Evolutionary conservation across 352 stramenopile genomes (phyloP).

Genomic region (Pythium vanterpoolii): DNA sequence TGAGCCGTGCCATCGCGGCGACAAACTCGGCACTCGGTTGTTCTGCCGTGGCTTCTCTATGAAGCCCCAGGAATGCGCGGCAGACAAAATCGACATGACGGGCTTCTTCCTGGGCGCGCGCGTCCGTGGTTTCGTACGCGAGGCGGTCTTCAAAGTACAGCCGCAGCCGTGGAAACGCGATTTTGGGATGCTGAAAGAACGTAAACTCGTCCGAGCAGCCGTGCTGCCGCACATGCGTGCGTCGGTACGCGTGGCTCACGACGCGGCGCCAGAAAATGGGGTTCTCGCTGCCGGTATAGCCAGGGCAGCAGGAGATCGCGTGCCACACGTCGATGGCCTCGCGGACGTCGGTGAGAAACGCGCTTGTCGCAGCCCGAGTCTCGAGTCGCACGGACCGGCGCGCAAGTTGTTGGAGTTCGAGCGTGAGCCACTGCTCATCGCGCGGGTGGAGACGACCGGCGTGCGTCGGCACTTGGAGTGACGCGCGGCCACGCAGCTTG

Average conservation of each 20-base stretch:
- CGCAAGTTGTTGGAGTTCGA: constrained; percentile 1
- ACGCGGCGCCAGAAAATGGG: not conserved
- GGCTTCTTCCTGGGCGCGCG: not conserved
- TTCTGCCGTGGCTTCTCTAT: not conserved
- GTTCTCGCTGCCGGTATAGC: constrained; percentile 1
- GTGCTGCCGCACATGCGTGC: not conserved
- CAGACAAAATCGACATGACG: not conserved
- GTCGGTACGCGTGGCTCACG: not conserved
- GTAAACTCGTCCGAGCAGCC: constrained; percentile 2
- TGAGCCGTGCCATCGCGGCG: not conserved
- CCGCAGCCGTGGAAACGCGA: not conserved
- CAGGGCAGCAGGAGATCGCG: constrained; percentile 1
- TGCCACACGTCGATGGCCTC: constrained; percentile 3
- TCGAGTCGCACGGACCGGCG: constrained; percentile 1
- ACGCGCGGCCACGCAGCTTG: constrained; percentile 3
- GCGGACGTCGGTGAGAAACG: not conserved
- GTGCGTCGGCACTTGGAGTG: not conserved
- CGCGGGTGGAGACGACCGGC: not conserved
- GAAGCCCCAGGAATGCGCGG: not conserved
- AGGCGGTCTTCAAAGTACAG: constrained; percentile 7
- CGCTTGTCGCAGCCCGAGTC: not conserved
- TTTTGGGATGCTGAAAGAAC: not conserved
- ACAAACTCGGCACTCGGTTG: not conserved
- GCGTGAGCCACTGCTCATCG: constrained; percentile 3
- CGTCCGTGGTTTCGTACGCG: not conserved